Conservation (phyloP, 208 protist genomes). For the Wallacemonas sp. region DNA sequence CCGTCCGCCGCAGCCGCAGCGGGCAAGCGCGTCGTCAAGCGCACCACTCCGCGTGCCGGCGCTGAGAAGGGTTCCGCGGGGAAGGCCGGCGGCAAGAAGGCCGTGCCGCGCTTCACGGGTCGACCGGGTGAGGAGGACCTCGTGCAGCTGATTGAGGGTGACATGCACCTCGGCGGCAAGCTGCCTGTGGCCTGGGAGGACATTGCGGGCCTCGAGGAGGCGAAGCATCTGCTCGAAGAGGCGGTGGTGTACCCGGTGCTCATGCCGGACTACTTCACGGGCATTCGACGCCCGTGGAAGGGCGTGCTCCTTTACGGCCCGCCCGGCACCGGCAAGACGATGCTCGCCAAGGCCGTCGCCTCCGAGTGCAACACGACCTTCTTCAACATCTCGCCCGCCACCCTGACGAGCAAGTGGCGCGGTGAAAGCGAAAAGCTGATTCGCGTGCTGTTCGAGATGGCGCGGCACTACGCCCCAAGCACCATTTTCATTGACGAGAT, state of each 20-base stretch:
- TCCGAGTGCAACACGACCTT: conserved; percentile 93
- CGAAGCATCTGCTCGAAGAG: conserved; percentile 92
- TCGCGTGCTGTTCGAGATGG: conserved; percentile 93
- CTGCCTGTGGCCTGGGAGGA: conserved; percentile 83
- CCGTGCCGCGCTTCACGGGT: conserved; percentile 48
- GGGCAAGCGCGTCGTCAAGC: not conserved
- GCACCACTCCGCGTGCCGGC: not conserved
- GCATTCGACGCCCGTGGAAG: conserved; percentile 91
- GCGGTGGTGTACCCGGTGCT: conserved; percentile 93
- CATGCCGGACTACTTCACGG: conserved; percentile 93
- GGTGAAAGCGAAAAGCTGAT: conserved; percentile 96
- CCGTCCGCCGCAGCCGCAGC: not conserved
- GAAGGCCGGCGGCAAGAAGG: conserved; percentile 12
- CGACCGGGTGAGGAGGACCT: conserved; percentile 84
- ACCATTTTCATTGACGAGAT: conserved; percentile 97
- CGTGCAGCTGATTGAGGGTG: conserved; percentile 79
- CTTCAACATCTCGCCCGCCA: conserved; percentile 94
- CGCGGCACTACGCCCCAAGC: conserved; percentile 85
- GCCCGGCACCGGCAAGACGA: conserved; percentile 94
- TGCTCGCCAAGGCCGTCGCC: conserved; percentile 94
- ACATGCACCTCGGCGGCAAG: conserved; percentile 76
- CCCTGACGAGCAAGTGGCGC: conserved; percentile 93
- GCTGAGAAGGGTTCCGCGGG: not conserved
- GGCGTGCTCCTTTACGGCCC: conserved; percentile 93
- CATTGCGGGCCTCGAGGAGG: conserved; percentile 89